These are phyloP conservation scores for Nakaseomyces delphensis DNA, from an alignment of 1,139 yeast species.

Conservation along the genomic window DNA sequence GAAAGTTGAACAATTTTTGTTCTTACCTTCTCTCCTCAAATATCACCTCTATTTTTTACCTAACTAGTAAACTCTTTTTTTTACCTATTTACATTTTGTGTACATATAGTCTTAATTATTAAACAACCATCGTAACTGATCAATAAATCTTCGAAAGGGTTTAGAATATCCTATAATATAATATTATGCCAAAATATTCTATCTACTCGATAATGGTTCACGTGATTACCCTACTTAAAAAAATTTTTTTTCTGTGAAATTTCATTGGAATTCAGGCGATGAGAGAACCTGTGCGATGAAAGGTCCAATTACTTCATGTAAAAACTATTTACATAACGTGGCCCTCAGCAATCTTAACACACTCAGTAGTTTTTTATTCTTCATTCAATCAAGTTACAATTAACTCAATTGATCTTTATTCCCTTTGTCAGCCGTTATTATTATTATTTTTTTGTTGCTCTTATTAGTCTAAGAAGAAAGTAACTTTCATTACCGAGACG, in stretches of 20 bases:
- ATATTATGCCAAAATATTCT: not conserved
- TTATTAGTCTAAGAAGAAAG: not conserved
- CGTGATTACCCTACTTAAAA: conserved; percentile 1
- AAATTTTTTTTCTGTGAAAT: not conserved
- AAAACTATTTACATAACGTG: too few species aligned
- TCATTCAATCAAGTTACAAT: too few species aligned
- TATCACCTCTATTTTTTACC: not conserved
- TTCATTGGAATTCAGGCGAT: not conserved
- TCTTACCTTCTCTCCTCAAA: too few species aligned
- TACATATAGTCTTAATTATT: conserved; percentile 3
- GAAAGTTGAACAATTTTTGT: too few species aligned
- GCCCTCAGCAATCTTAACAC: too few species aligned
- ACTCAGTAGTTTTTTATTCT: not conserved
- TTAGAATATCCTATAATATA: not conserved
- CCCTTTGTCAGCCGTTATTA: too few species aligned
- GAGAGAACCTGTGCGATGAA: conserved; percentile 1
- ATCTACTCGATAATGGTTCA: not conserved
- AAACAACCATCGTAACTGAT: too few species aligned
- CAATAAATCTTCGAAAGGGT: not conserved
- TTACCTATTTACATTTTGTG: conserved; percentile 2
- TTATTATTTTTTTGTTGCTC: not conserved
- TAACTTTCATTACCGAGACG: too few species aligned
- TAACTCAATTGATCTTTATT: too few species aligned
- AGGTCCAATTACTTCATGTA: too few species aligned
- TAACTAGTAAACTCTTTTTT: not conserved